Percentiles rank a stretch among this genome's conserved stretches.
Evolutionary conservation across 1,284 basidiomycete genomes (phyloP).

Genomic region (Ustilago crameri): DNA sequence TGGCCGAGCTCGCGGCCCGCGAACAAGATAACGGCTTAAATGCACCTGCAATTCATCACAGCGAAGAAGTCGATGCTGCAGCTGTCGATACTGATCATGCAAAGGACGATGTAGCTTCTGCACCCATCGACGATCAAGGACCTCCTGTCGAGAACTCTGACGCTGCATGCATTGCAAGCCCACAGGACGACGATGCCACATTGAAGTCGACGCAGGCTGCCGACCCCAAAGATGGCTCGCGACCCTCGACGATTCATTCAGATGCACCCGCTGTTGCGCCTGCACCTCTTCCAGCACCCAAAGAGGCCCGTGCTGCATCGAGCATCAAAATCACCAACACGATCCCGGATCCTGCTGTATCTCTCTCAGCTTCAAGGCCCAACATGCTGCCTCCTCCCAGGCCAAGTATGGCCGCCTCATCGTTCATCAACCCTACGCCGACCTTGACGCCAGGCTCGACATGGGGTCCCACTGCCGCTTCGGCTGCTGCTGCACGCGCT

Average conservation of each 20-base stretch:
- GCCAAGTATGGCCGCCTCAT: slow-evolving; percentile 43
- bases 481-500: slow-evolving; percentile 41
- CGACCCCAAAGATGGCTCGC: not conserved
- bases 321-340: slow-evolving; percentile 40
- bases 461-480: slow-evolving; percentile 44
- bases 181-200: slow-evolving; percentile 1
- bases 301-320: slow-evolving; percentile 29
- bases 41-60: too few relatives aligned
- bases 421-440: slow-evolving; percentile 42
- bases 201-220: not conserved
- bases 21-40: too few relatives aligned
- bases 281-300: slow-evolving; percentile 4
- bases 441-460: slow-evolving; percentile 48
- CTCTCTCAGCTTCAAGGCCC: slow-evolving; percentile 34
- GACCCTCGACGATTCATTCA: not conserved
- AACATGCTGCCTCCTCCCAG: slow-evolving; percentile 43
- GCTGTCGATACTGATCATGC: too few relatives aligned
- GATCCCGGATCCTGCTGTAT: slow-evolving; percentile 46
- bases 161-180: not conserved
- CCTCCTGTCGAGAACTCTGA: not conserved
- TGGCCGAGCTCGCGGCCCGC: too few relatives aligned
- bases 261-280: slow-evolving; percentile 5
- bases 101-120: too few relatives aligned
- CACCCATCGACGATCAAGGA: too few relatives aligned
- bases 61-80: too few relatives aligned